Evolutionary conservation across 2,329 filamentous ascomycete genomes (phyloP).

Genomic region (Fusarium praegraminearum): DNA sequence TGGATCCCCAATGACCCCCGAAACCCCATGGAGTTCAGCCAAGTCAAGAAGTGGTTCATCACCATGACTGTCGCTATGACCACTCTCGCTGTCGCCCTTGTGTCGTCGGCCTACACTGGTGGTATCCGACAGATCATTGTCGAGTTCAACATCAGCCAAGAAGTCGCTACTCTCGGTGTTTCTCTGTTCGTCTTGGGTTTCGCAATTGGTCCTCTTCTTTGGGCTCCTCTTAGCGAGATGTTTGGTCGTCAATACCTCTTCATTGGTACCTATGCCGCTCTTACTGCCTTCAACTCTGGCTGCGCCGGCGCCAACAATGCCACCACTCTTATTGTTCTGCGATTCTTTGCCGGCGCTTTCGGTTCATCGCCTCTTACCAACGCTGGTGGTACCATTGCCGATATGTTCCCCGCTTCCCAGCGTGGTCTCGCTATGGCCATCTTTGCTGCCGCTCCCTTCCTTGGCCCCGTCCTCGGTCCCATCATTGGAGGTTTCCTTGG

Average conservation of each 20-base stretch:
- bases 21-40: constrained; percentile 35
- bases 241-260: constrained; percentile 73
- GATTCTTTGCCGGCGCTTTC: constrained; percentile 80
- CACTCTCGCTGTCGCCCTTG: constrained; percentile 36
- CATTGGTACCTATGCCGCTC: constrained; percentile 69
- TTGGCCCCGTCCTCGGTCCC: constrained; percentile 68
- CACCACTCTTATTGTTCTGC: constrained; percentile 75
- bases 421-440: constrained; percentile 85
- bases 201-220: constrained; percentile 78
- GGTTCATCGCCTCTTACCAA: constrained; percentile 71
- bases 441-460: constrained; percentile 81
- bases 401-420: constrained; percentile 82
- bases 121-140: constrained; percentile 35
- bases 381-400: constrained; percentile 74
- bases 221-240: constrained; percentile 80
- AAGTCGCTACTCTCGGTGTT: constrained; percentile 38
- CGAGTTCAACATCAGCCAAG: constrained; percentile 36
- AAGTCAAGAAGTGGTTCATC: constrained; percentile 39
- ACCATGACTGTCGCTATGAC: constrained; percentile 36
- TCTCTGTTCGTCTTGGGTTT: constrained; percentile 41
- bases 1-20: constrained; percentile 40
- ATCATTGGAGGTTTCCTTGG: constrained; percentile 76
- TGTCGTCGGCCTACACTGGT: constrained; percentile 36
- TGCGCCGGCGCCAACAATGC: constrained; percentile 80
- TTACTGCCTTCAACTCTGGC: constrained; percentile 80